Evolutionary conservation across 2,329 filamentous ascomycete genomes (phyloP).

Genomic region (Aspergillus tanneri): DNA sequence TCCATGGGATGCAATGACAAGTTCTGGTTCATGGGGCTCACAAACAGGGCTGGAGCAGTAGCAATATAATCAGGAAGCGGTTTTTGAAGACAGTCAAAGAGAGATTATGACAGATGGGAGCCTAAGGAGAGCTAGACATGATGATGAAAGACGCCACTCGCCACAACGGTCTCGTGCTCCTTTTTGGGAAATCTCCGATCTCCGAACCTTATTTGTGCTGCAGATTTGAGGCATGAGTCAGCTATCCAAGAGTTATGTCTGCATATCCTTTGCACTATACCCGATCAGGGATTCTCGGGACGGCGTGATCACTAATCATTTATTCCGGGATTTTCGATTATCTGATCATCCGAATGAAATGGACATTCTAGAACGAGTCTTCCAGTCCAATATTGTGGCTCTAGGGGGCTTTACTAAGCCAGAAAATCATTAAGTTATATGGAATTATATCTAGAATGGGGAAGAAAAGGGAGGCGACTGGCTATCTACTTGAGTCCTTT

Average conservation of each 20-base stretch:
- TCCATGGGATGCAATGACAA: neutral
- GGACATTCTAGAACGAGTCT: no score
- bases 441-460: no score
- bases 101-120: neutral
- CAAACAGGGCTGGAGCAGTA: no score
- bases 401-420: no score
- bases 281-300: neutral
- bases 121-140: neutral
- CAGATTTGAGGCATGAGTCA: neutral
- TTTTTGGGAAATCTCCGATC: neutral
- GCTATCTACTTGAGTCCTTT: no score
- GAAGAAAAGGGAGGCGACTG: no score
- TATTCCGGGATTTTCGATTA: neutral
- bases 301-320: constrained; percentile 5
- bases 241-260: neutral
- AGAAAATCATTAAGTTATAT: no score
- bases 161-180: neutral
- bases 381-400: no score
- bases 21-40: neutral
- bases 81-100: neutral
- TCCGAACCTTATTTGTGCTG: neutral
- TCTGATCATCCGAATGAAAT: neutral
- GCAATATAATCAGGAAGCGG: neutral
- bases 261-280: neutral
- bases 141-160: neutral